A percentile compares a stretch with the other conserved stretches of the same genome.
Evolutionary conservation across 2,329 filamentous ascomycete species (phyloP).

Genomic region (Tolypocladium guangdongense): DNA sequence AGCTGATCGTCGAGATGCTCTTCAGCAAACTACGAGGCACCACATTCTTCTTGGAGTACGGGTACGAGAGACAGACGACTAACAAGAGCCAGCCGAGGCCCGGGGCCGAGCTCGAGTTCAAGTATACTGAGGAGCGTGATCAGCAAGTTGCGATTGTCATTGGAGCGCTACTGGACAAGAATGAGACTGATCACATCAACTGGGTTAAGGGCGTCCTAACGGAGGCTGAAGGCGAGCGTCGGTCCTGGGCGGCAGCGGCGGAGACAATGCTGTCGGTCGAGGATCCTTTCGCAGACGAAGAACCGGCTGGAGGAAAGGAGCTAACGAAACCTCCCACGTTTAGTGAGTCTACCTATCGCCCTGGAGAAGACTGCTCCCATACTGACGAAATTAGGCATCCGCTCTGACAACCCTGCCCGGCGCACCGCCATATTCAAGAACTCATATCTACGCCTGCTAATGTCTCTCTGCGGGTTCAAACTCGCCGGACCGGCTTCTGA

Average conservation of each 20-base stretch:
- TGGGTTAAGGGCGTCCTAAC: conserved; percentile 70
- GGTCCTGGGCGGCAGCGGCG: conserved; percentile 65
- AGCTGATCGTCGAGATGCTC: conserved; percentile 80
- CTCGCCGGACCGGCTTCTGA: conserved; percentile 42
- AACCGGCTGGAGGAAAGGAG: conserved; percentile 13
- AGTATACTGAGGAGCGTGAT: conserved; percentile 54
- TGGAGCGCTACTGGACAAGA: conserved; percentile 67
- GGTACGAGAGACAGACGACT: conserved; percentile 74
- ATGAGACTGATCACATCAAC: conserved; percentile 60
- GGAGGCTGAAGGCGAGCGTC: conserved; percentile 60
- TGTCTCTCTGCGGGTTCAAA: conserved; percentile 64
- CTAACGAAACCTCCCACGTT: conserved; percentile 21
- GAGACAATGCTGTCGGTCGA: conserved; percentile 39
- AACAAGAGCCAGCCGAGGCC: conserved; percentile 51
- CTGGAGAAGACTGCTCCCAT: conserved; percentile 1
- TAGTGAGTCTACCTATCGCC: conserved; percentile 15
- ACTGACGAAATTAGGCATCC: conserved; percentile 38
- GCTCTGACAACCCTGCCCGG: conserved; percentile 53
- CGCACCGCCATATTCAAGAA: conserved; percentile 79
- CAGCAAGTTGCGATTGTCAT: conserved; percentile 73
- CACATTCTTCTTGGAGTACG: conserved; percentile 80
- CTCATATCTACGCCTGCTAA: conserved; percentile 72
- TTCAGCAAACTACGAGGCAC: conserved; percentile 87
- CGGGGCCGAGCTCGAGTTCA: conserved; percentile 76
- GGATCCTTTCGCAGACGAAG: conserved; percentile 21